Evolutionary conservation across 768 basidiomycete genomes (phyloP), one percentile per base, ranked within the genome.

Genomic region (Pisolithus tinctorius): DNA sequence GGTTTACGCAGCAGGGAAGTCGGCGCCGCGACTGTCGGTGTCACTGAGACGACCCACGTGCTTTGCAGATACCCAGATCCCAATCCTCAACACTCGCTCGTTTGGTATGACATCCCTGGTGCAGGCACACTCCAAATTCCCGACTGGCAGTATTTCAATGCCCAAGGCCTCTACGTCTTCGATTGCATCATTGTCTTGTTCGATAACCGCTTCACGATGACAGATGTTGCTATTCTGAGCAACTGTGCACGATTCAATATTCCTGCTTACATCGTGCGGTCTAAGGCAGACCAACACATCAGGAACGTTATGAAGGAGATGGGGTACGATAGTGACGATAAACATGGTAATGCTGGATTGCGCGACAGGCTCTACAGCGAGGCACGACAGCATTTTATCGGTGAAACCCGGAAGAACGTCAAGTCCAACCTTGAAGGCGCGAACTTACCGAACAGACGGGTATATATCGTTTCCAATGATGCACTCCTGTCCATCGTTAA

Each of bases 71-170:
- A 67, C 36, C 43, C 59, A 4, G 63, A 66, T 17, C 26, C 60
- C 6, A 55, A 58, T 20, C 59, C 55, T 5, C 45, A 57, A 2
- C 25, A 51, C 26, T 60, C 58, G 0, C 56, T 63, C 52, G 60
- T 64, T 40, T 71, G 69, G 69, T 71, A 65, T 10, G 70, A 71
- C 37, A 44, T 70, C 16, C 69, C 70, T 0, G 69, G 69, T 14
- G 69, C 70, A 9, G 66, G 68, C 10, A 71, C 69, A 1, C 13
- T 64, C 17, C 58, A 51, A 13, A 61, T 64, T 16, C 58, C 58
- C 8, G 66, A 64, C 45, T 70, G 67, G 67, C 58, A 67, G n/a
- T 71, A 71, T 48, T 71, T 71, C 57, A 69, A 70, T 20, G 47
- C 59, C 2, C 65, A 69, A 36, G 67, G 69, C 1, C 65, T 71